Evolutionary conservation across 345 rosid species (phyloP).

Genomic region (Brassica juncea): DNA sequence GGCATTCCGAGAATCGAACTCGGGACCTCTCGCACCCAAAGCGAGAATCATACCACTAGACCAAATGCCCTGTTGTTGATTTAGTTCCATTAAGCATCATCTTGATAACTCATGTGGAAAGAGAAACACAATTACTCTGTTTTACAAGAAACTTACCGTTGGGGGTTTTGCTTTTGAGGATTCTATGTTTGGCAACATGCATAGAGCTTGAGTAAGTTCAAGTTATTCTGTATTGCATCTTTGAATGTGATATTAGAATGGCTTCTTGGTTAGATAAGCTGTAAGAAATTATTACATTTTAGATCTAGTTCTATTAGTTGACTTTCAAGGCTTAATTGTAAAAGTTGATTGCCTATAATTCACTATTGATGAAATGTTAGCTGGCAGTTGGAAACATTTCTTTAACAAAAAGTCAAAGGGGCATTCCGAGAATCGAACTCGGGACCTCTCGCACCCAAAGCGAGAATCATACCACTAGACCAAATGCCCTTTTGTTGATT

Average conservation of each 20-base stretch:
- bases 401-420: not conserved
- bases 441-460: slow-evolving; percentile 87
- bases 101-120: no score
- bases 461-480: slow-evolving; percentile 83
- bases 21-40: slow-evolving; percentile 76
- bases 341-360: not conserved
- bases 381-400: not conserved
- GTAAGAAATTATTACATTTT: not conserved
- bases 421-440: slow-evolving; percentile 45
- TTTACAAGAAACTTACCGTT: no score
- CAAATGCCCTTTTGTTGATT: slow-evolving; percentile 48
- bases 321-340: not conserved
- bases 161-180: no score
- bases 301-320: slow-evolving; percentile 1
- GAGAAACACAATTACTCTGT: no score
- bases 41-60: slow-evolving; percentile 84
- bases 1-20: slow-evolving; percentile 40
- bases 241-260: no score
- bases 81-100: not conserved
- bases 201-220: no score
- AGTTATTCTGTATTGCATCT: no score
- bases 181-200: no score
- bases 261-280: no score
- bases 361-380: not conserved
- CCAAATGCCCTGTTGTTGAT: slow-evolving; percentile 52